Evolutionary conservation across 208 protist genomes (phyloP), one percentile per base, ranked within the genome.

Genomic region (Trypanosoma vivax): DNA sequence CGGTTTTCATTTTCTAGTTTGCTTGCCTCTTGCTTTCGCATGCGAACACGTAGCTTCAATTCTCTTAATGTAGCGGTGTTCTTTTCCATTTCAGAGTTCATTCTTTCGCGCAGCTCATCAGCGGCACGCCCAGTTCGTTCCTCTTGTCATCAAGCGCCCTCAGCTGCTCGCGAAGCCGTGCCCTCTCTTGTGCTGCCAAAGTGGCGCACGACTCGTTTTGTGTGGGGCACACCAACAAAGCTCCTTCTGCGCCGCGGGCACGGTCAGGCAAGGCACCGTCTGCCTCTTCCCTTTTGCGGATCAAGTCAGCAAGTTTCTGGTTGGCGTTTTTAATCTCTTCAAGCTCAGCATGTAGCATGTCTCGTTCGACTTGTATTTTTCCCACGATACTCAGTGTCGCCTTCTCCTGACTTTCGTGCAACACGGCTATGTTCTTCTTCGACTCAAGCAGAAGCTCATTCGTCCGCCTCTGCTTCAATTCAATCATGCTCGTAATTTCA

Each of bases 1-100:
- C 72, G 59, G 63, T 88, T 90, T 48, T 89, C 85, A 39, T 67
- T 62, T 39, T 92, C 85, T 45, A 92, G 60, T 10, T 49, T 65
- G 0, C 64, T 45, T 42, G 65, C 72, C 65, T 87, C 77, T 16
- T 68, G 60, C 39, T 92, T 76, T 52, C 88, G 76, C 23, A 77
- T 60, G 24, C 78, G 54, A 59, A 92, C 70, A 30, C 89, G 75
- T 16, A 60, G 69, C 13, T 70, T 65, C 30, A 87, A 52, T 39
- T 78, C 65, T 24, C 69, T 73, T 64, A 92, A 76, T 27, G 65
- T 74, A 3, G 50, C 33, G 6, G 74, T 70, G 62, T 92, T 79
- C 54, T 74, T 65, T 13, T 60, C 55, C 23, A 65, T 69, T 2
- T 85, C 72, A 35, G 57, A 43, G 30, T 85, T 70, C 30, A 83